These are phyloP conservation scores for Colletotrichum tanaceti DNA, from an alignment of 2,329 filamentous ascomycete species.

Conservation along the genomic window DNA sequence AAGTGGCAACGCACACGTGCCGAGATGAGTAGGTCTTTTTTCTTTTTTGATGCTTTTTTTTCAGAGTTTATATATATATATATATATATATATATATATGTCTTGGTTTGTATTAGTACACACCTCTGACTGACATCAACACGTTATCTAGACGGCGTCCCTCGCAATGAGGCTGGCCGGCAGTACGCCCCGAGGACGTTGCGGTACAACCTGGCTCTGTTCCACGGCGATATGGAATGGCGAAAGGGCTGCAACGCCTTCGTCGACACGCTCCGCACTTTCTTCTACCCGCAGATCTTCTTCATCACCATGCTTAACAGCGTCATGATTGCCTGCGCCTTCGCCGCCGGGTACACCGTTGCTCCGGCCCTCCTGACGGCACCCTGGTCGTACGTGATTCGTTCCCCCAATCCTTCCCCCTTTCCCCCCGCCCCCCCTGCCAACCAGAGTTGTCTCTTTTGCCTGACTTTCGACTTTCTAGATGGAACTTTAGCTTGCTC, in stretches of 20 bases:
- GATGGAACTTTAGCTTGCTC: slow-evolving; percentile 47
- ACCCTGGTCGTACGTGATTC: slow-evolving; percentile 35
- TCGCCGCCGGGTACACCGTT: slow-evolving; percentile 45
- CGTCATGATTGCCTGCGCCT: slow-evolving; percentile 47
- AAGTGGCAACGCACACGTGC: slow-evolving; percentile 47
- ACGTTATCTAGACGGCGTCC: slow-evolving; percentile 40
- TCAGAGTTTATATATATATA: no score
- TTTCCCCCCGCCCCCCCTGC: no score
- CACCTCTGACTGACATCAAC: slow-evolving; percentile 3
- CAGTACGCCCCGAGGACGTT: slow-evolving; percentile 43
- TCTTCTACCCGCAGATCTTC: slow-evolving; percentile 49
- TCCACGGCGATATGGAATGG: slow-evolving; percentile 47
- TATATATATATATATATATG: no score
- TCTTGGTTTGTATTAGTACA: no score
- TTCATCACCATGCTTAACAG: slow-evolving; percentile 49
- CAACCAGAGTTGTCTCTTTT: fast-evolving
- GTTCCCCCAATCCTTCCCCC: no score
- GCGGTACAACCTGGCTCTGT: slow-evolving; percentile 49
- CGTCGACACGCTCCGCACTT: slow-evolving; percentile 48
- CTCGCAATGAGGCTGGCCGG: slow-evolving; percentile 33
- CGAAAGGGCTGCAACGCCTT: slow-evolving; percentile 43
- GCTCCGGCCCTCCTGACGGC: slow-evolving; percentile 32
- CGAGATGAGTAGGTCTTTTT: slow-evolving; percentile 46
- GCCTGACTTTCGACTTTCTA: slow-evolving; percentile 5
- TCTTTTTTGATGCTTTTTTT: no score